Base-by-base conservation (phyloP, 106 monocot species). In the Xerophyta viscosa region DNA sequence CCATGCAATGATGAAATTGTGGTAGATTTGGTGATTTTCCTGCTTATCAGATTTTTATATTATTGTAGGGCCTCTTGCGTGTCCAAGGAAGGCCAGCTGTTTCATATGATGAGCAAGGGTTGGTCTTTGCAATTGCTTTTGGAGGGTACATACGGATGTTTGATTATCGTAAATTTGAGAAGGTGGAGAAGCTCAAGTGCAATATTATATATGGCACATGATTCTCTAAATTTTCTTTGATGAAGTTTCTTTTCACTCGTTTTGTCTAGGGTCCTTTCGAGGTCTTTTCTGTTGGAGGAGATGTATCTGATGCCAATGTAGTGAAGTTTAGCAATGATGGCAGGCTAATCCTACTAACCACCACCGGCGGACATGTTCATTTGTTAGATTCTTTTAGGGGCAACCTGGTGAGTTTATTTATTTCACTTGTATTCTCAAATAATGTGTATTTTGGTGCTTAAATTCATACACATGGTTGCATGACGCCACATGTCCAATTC, bases 301-400 rank as follows among this genome's bases (percentile, higher is more conserved):
- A 82, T 45, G 63, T 61, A 44, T 86, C 90, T 24, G 98, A 98
- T 60, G 74, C 98, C 58, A 86, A 98, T 75, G 81, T 77, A 43
- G 66, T 90, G 30, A 98, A 98, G 54, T 98, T 98, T 41, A 98
- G 98, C 72, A 86, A 60, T 68, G 98, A 90, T 57, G 90, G 98
- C 0, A 71, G 71, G 53, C 82, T 79, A 30, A 77, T 98, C 61
- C 89, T 98, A 29, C 74, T 86, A 67, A 98, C 98, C 8, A 83
- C 98, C 7, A 71, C 55, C 56, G 79, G 79, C 64, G 98, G 98
- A 20, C 71, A 79, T 51, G 71, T 98, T 67, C 89, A 98, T 63
- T 70, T 98, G 36, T 76, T 98, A 54, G 89, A 98, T 73, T 86
- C 98, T 24, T 98, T 98, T 37, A 72, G 81, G 8, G 98, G 98